Evolutionary conservation across 768 basidiomycete species (phyloP).

Genomic region (Hemileccinum rubropunctum): DNA sequence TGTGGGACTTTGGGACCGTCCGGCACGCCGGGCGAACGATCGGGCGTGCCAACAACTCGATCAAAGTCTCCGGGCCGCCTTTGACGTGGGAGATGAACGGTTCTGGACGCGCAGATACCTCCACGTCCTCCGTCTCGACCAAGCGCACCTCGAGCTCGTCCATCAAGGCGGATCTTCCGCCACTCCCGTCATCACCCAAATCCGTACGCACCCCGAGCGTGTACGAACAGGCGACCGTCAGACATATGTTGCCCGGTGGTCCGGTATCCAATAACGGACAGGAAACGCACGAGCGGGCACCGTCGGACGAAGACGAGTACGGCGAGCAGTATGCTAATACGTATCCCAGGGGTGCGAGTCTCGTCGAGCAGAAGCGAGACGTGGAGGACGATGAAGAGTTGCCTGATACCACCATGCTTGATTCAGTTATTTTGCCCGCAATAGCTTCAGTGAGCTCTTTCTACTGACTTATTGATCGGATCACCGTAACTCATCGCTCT

Average conservation of each 20-base stretch:
- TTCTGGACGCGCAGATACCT: slow-evolving; percentile 38
- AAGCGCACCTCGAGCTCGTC: slow-evolving; percentile 40
- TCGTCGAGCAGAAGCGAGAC: slow-evolving; percentile 36
- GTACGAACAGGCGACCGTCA: slow-evolving; percentile 66
- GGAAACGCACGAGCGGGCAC: slow-evolving; percentile 40
- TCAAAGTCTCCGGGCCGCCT: slow-evolving; percentile 62
- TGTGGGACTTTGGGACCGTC: slow-evolving; percentile 98
- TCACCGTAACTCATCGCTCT: slow-evolving; percentile 4
- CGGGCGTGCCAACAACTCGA: slow-evolving; percentile 57
- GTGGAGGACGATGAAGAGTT: slow-evolving; percentile 54
- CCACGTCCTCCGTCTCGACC: slow-evolving; percentile 35
- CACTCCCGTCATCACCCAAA: slow-evolving; percentile 46
- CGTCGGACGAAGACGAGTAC: slow-evolving; percentile 67
- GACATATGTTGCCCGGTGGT: slow-evolving; percentile 45
- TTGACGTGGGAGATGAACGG: slow-evolving; percentile 81
- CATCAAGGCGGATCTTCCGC: slow-evolving; percentile 59
- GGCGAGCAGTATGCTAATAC: slow-evolving; percentile 54
- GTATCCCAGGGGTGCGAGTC: slow-evolving; percentile 43
- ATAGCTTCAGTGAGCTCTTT: slow-evolving; percentile 77
- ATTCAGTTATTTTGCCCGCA: slow-evolving; percentile 94
- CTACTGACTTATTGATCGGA: not conserved
- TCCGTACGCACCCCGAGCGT: slow-evolving; percentile 33
- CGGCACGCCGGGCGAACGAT: slow-evolving; percentile 71
- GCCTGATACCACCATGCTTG: slow-evolving; percentile 89
- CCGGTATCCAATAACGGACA: slow-evolving; percentile 21